Base-by-base conservation (phyloP, 1,284 basidiomycete species). In the Rhodotorula sp. region DNA sequence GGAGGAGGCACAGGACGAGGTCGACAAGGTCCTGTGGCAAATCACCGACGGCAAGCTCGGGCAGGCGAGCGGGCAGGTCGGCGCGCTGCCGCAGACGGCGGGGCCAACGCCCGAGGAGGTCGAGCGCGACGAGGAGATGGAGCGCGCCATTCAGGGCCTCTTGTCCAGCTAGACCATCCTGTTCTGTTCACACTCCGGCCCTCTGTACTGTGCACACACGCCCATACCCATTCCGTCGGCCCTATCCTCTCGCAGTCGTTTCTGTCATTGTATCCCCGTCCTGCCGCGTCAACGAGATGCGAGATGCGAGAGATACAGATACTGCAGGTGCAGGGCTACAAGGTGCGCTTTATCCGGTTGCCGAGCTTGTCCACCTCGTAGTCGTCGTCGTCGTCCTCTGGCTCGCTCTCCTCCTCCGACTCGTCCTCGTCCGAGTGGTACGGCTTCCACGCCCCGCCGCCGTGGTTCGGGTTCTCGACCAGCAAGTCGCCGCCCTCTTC, bases 1-100 rank as follows among this genome's bases (percentile, higher is more conserved):
- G 79, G 94, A 96, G 77, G 97, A 99, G 82, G 97, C 97, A 0
- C 93, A 98, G 79, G 92, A 88, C 27, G 97, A 99, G 80, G 93
- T 99, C 17, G 96, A 99, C 81, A 97, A 96, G 81, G 92, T 99
- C 5, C 82, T 99, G 53, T 97, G 90, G 78, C 93, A 98, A 73
- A 86, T 99, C 71, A 99, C 97, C 10, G 90, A 97, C 78, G 97
- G 96, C 74, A 97, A 97, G 83, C 85, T 97, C 7, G 94, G 93
- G 10, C 88, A 91, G 80, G 90, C 87, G 61, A 59, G 54, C n/a
- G 91, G 90, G 12, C 82, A 86, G 44, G 91, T 90, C 61, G 87
- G 87, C 50, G 89, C 89, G 64, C 81, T 93, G 74, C 94, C 93
- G 23, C 67, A 66, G 62, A 54, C 57, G 25, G 57, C 64, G 2